phyloP scores from a whole-genome alignment of 2,329 filamentous ascomycete species.

The Colletotrichum sojae region DNA sequence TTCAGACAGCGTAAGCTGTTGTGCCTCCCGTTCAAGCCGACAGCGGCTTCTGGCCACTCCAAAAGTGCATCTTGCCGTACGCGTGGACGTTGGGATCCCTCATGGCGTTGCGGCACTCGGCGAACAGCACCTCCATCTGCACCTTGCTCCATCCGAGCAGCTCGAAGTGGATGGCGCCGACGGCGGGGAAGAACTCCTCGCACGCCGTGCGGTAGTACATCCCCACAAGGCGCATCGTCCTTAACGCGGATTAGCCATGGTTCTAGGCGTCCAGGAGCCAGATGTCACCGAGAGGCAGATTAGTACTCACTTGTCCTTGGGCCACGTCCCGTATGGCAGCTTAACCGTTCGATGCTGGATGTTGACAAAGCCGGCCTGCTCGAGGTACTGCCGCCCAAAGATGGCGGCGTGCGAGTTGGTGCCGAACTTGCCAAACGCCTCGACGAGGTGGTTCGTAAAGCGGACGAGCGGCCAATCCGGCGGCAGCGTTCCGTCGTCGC shows the following conservation, averaged over 20 bases:
- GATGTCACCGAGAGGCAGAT: neutral
- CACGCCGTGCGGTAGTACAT: constrained; percentile 58
- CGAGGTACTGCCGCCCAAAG: constrained; percentile 53
- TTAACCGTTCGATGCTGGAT: constrained; percentile 56
- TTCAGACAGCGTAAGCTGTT: no score
- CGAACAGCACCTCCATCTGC: constrained; percentile 48
- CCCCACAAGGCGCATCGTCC: constrained; percentile 55
- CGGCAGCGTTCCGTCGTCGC: constrained; percentile 53
- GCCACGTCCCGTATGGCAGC: constrained; percentile 64
- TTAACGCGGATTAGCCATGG: constrained; percentile 32
- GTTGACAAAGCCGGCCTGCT: constrained; percentile 58
- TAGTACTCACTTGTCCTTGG: constrained; percentile 53
- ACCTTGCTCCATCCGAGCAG: constrained; percentile 52
- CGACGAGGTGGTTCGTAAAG: constrained; percentile 52
- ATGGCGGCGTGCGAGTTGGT: constrained; percentile 56
- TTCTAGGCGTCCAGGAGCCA: neutral
- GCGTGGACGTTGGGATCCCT: constrained; percentile 48
- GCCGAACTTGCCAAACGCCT: constrained; percentile 55
- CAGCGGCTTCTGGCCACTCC: constrained; percentile 57
- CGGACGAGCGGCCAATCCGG: constrained; percentile 51
- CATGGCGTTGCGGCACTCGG: constrained; percentile 46
- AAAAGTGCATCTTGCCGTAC: constrained; percentile 58
- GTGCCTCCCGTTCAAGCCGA: neutral
- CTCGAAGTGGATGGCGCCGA: constrained; percentile 57
- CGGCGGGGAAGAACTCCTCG: constrained; percentile 58